Percentiles rank a stretch among this genome's conserved stretches.
These are phyloP conservation scores for Phanerochaete sordida DNA, from an alignment of 768 basidiomycete genomes.

Conservation along the genomic window DNA sequence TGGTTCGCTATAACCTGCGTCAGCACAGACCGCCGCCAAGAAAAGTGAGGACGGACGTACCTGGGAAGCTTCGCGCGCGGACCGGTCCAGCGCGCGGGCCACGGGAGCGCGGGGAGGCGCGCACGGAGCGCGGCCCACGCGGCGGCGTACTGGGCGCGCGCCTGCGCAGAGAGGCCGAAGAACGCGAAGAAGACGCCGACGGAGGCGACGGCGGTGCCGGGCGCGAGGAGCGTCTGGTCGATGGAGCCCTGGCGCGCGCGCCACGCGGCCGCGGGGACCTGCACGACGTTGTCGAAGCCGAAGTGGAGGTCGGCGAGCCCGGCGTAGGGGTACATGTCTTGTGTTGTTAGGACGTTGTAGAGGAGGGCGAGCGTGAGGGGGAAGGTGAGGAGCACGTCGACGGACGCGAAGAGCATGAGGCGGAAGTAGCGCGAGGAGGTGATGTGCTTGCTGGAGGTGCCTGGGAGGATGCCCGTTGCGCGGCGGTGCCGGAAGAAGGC, in stretches of 20 bases:
- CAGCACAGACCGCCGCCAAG: not conserved
- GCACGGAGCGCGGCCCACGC: not conserved
- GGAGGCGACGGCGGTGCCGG: slow-evolving; percentile 39
- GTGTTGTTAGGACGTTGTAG: slow-evolving; percentile 19
- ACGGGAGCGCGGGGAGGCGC: not conserved
- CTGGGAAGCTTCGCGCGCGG: not conserved
- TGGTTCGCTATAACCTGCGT: not conserved
- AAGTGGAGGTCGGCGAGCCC: slow-evolving; percentile 52
- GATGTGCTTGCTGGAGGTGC: slow-evolving; percentile 22
- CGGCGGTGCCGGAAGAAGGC: slow-evolving; percentile 10
- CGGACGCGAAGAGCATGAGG: slow-evolving; percentile 31
- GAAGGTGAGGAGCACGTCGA: slow-evolving; percentile 28
- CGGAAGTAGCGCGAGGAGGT: slow-evolving; percentile 43
- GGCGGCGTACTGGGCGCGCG: slow-evolving; percentile 37
- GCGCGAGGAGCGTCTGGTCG: slow-evolving; percentile 25
- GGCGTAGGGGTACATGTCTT: slow-evolving; percentile 35
- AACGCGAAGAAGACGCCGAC: slow-evolving; percentile 51
- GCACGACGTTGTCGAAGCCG: slow-evolving; percentile 38
- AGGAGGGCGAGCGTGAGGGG: slow-evolving; percentile 26
- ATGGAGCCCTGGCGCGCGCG: slow-evolving; percentile 13
- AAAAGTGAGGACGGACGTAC: not conserved
- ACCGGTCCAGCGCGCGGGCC: not conserved
- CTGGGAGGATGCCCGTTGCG: slow-evolving; percentile 4
- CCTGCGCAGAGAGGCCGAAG: slow-evolving; percentile 56
- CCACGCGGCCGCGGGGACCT: slow-evolving; percentile 38